A percentile compares a stretch with the other conserved stretches of the same genome.
Evolutionary conservation across 257 asterid species (phyloP).

Genomic region (Ehretia macrophylla): DNA sequence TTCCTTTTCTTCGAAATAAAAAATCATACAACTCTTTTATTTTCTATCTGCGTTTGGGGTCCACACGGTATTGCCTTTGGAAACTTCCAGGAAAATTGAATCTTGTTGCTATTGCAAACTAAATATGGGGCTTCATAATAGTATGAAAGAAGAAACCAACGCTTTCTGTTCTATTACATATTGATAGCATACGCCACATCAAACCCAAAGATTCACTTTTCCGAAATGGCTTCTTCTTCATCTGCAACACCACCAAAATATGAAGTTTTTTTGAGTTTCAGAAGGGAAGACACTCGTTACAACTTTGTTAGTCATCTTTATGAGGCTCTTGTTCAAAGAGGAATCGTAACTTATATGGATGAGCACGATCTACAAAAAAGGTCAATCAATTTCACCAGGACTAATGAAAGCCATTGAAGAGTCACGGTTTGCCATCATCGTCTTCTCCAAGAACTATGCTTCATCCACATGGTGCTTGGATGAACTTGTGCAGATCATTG

Average conservation of each 20-base stretch:
- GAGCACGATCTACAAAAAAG: not conserved
- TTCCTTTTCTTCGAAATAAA: no score
- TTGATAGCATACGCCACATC: no score
- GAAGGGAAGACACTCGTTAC: not conserved
- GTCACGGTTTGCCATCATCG: slow-evolving; percentile 1
- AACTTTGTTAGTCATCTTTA: slow-evolving; percentile 1
- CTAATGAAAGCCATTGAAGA: not conserved
- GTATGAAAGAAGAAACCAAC: no score
- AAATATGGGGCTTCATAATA: no score
- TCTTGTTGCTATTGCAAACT: no score
- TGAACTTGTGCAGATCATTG: slow-evolving; percentile 7
- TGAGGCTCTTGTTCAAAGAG: not conserved
- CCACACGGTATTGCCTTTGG: no score
- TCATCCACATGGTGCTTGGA: slow-evolving; percentile 2
- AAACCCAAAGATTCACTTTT: no score
- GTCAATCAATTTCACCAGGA: not conserved
- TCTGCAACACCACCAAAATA: not conserved
- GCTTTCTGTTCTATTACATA: no score
- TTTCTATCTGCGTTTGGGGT: no score
- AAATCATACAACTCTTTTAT: no score
- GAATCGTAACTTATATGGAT: not conserved
- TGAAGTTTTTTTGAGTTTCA: slow-evolving; percentile 1
- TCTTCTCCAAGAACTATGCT: slow-evolving; percentile 6
- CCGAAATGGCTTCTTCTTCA: not conserved
- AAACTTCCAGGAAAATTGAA: no score